A percentile compares a stretch with the other conserved stretches of the same genome.
phyloP scores from a whole-genome alignment of 495 filamentous ascomycete genomes.

The Halenospora varia region DNA sequence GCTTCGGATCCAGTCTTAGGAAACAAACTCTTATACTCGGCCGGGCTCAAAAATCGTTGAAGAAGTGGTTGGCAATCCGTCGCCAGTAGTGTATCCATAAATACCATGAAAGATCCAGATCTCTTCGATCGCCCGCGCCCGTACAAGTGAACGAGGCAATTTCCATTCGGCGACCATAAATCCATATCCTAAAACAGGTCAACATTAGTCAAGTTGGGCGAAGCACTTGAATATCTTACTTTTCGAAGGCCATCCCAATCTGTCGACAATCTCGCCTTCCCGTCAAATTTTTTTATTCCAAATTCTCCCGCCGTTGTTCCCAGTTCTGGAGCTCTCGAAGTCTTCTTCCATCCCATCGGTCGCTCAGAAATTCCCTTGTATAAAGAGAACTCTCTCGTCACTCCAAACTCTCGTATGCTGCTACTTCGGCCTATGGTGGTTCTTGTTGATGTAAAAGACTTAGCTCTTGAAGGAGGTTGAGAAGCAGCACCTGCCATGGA shows the following conservation, averaged over 20 bases:
- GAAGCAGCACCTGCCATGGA: conserved; percentile 7
- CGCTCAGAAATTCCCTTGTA: conserved; percentile 18
- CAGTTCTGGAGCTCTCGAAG: conserved; percentile 11
- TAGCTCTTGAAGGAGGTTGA: conserved; percentile 1
- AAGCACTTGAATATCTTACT: conserved; percentile 31
- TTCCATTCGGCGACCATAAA: conserved; percentile 57
- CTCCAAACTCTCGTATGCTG: neutral
- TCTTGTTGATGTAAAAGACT: neutral
- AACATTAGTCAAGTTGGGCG: neutral
- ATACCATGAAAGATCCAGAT: conserved; percentile 57
- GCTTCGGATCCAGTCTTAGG: conserved; percentile 8
- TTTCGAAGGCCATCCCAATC: conserved; percentile 51
- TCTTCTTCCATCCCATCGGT: conserved; percentile 14
- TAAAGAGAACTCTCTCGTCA: conserved; percentile 7
- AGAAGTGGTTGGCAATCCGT: conserved; percentile 43
- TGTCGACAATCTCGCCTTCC: conserved; percentile 39
- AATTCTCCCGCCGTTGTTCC: conserved; percentile 12
- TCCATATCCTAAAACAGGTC: conserved; percentile 47
- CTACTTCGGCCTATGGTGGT: neutral
- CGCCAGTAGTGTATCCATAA: conserved; percentile 44
- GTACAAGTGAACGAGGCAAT: conserved; percentile 62
- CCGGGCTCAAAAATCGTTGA: conserved; percentile 35
- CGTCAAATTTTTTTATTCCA: conserved; percentile 52
- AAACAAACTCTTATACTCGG: conserved; percentile 3
- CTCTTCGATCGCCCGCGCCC: conserved; percentile 52